A percentile compares a stretch with the other conserved stretches of the same genome.
Conservation (phyloP, 495 filamentous ascomycete species). For the Coniosporium apollinis region DNA sequence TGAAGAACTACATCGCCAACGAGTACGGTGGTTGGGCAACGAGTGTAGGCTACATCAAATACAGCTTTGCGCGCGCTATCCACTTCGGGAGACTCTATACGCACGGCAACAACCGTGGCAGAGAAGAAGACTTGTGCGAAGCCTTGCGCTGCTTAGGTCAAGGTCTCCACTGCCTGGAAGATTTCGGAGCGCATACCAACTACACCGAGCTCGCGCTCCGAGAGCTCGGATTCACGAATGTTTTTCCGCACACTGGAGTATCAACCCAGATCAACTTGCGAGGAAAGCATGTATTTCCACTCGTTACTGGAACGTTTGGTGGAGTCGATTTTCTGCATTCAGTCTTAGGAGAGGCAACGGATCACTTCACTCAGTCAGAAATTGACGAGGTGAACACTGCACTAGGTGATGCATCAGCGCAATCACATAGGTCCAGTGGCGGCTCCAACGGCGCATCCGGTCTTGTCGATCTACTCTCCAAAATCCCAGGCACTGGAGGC, state of each 20-base stretch:
- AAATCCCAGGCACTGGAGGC: conserved; percentile 63
- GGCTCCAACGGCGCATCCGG: conserved; percentile 21
- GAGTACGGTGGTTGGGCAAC: conserved; percentile 74
- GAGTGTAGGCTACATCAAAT: conserved; percentile 75
- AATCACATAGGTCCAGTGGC: conserved; percentile 29
- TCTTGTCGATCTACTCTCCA: conserved; percentile 54
- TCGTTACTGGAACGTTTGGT: conserved; percentile 88
- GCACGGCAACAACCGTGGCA: conserved; percentile 47
- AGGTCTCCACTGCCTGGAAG: conserved; percentile 82
- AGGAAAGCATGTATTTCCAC: conserved; percentile 62
- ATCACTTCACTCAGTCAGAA: conserved; percentile 91
- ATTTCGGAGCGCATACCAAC: conserved; percentile 92
- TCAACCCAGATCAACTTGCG: conserved; percentile 53
- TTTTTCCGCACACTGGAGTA: conserved; percentile 77
- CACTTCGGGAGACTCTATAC: conserved; percentile 83
- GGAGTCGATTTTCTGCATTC: conserved; percentile 94
- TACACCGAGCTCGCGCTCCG: conserved; percentile 78
- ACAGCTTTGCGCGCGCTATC: conserved; percentile 67
- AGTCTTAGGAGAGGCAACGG: conserved; percentile 86
- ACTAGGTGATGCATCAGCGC: conserved; percentile 41
- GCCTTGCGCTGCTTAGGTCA: conserved; percentile 80
- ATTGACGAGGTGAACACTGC: conserved; percentile 74
- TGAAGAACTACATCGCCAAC: conserved; percentile 99
- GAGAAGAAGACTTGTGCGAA: conserved; percentile 77
- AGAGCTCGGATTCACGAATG: conserved; percentile 63